Percentiles rank a stretch among this genome's conserved stretches.
Conservation (phyloP, 345 rosid species). For the Litchi chinensis region DNA sequence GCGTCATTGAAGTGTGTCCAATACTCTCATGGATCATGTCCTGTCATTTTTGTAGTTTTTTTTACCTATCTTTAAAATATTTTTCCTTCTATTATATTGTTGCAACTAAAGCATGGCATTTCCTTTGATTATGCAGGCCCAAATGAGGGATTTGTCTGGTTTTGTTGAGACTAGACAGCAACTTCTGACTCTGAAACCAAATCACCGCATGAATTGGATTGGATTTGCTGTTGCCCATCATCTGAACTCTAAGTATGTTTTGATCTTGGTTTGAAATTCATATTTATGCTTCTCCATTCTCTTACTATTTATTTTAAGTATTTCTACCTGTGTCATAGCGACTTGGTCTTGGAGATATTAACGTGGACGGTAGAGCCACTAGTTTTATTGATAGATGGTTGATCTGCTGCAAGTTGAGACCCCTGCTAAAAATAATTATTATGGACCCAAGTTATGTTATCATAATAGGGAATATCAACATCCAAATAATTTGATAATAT, state of each 20-base stretch:
- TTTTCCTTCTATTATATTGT: neutral
- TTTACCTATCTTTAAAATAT: neutral
- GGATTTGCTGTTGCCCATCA: slow-evolving; percentile 99
- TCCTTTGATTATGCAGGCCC: slow-evolving; percentile 64
- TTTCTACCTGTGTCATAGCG: neutral
- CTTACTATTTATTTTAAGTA: neutral
- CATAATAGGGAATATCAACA: neutral
- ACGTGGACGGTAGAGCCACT: neutral
- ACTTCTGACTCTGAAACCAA: slow-evolving; percentile 90
- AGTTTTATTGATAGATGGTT: slow-evolving; percentile 10
- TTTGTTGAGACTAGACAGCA: slow-evolving; percentile 98
- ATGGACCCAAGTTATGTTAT: neutral
- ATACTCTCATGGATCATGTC: neutral
- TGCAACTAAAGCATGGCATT: neutral
- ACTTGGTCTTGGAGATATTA: neutral
- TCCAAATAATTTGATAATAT: neutral
- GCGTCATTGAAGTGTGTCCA: neutral
- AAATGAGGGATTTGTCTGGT: slow-evolving; percentile 96
- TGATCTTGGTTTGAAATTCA: slow-evolving; percentile 14
- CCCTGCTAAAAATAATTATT: neutral
- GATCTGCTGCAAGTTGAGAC: neutral
- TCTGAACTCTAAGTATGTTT: slow-evolving; percentile 75
- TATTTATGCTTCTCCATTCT: neutral
- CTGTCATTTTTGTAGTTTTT: neutral
- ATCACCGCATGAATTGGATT: slow-evolving; percentile 99